phyloP scores from a whole-genome alignment of 2,329 filamentous ascomycete genomes.

The Diaporthe batatas region DNA sequence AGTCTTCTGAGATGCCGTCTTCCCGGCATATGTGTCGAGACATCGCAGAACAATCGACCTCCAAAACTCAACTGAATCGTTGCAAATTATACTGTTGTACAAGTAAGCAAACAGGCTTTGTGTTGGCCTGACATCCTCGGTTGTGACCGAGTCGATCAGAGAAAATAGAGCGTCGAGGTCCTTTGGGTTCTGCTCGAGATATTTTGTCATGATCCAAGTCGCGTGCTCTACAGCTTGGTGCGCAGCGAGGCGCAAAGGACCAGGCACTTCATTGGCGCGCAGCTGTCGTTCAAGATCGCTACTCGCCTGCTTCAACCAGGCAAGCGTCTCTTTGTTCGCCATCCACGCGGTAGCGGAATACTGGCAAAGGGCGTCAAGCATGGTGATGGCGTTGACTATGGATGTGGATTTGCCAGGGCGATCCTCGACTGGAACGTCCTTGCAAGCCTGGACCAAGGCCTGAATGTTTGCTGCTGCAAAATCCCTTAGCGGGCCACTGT shows the following conservation, averaged over 20 bases:
- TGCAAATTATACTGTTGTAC: conserved; percentile 86
- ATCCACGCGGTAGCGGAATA: conserved; percentile 79
- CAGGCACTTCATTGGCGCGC: conserved; percentile 76
- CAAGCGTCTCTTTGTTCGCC: conserved; percentile 71
- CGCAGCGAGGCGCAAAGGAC: conserved; percentile 82
- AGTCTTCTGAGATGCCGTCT: conserved; percentile 84
- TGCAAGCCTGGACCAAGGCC: conserved; percentile 76
- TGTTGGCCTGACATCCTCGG: conserved; percentile 83
- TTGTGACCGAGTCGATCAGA: conserved; percentile 85
- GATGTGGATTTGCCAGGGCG: conserved; percentile 78
- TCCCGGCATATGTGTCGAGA: conserved; percentile 87
- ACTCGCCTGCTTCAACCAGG: conserved; percentile 75
- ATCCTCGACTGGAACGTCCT: conserved; percentile 73
- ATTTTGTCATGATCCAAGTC: conserved; percentile 86
- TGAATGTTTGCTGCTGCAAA: conserved; percentile 81
- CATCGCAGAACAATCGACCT: conserved; percentile 85
- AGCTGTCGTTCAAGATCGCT: conserved; percentile 84
- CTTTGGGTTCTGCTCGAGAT: conserved; percentile 79
- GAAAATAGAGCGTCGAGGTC: conserved; percentile 88
- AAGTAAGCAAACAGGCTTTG: conserved; percentile 85
- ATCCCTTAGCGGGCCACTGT: conserved; percentile 81
- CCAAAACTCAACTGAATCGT: conserved; percentile 87
- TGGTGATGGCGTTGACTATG: conserved; percentile 88
- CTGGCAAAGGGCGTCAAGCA: conserved; percentile 82
- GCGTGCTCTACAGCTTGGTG: conserved; percentile 92